phyloP scores from a whole-genome alignment of 1,284 basidiomycete species.

The Tilletiaria anomala region DNA sequence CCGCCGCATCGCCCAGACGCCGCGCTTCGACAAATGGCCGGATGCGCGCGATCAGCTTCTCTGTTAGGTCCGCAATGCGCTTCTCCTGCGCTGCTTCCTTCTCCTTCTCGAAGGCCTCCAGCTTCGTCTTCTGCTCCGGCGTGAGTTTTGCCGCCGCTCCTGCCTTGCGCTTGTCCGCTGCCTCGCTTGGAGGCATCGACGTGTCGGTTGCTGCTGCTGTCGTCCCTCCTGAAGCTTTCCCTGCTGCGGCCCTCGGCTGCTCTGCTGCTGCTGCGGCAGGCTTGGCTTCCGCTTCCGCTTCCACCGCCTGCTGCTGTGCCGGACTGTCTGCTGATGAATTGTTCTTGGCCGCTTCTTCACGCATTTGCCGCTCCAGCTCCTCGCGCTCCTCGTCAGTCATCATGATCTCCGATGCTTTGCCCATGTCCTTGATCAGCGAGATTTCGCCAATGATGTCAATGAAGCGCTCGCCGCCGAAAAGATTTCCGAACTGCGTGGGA shows the following conservation, averaged over 20 bases:
- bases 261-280: constrained; percentile 9
- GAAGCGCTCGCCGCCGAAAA: constrained; percentile 39
- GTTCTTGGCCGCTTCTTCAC: constrained; percentile 23
- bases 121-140: constrained; percentile 53
- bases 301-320: no score
- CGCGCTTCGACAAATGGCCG: constrained; percentile 48
- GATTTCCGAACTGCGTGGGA: constrained; percentile 24
- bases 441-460: constrained; percentile 39
- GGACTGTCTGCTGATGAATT: no score
- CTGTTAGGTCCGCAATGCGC: constrained; percentile 28
- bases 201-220: background rate
- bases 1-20: constrained; percentile 68
- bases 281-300: background rate
- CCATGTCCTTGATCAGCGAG: constrained; percentile 38
- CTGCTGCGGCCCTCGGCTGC: background rate
- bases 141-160: constrained; percentile 48
- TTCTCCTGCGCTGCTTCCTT: constrained; percentile 35
- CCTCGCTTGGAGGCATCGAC: constrained; percentile 10
- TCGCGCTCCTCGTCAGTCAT: constrained; percentile 78
- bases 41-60: constrained; percentile 38
- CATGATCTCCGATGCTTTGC: constrained; percentile 40
- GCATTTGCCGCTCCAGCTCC: constrained; percentile 62
- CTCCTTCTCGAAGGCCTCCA: constrained; percentile 37
- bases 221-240: background rate
- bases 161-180: constrained; percentile 43